phyloP scores from a whole-genome alignment of 1,139 yeast genomes.

The Scheffersomyces parashehatae region DNA sequence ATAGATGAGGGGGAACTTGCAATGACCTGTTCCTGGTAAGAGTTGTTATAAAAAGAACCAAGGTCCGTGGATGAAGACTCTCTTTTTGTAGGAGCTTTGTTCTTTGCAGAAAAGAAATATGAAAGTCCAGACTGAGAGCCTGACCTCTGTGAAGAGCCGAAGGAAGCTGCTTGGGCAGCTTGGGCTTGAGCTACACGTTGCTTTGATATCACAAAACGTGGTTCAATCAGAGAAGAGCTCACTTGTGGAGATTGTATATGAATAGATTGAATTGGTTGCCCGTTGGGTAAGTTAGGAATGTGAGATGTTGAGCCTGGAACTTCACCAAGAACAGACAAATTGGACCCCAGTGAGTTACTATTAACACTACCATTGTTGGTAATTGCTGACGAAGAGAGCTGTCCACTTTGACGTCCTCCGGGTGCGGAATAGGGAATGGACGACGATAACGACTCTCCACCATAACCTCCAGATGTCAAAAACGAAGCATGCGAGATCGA shows the following conservation, averaged over 20 bases:
- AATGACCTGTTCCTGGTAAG: conserved; percentile 35
- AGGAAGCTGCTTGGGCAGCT: conserved; percentile 36
- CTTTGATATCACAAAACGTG: conserved; percentile 71
- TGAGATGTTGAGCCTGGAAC: conserved; percentile 16
- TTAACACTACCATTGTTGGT: not conserved
- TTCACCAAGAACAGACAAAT: conserved; percentile 1
- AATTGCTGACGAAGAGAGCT: not conserved
- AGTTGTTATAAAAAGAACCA: conserved; percentile 47
- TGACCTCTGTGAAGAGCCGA: conserved; percentile 35
- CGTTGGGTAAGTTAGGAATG: conserved; percentile 51
- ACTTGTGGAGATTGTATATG: conserved; percentile 73
- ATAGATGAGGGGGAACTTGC: conserved; percentile 42
- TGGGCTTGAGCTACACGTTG: conserved; percentile 67
- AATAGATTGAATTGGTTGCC: conserved; percentile 58
- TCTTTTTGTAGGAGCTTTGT: conserved; percentile 24
- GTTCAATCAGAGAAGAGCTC: conserved; percentile 55
- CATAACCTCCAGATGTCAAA: conserved; percentile 32
- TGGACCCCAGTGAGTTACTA: not conserved
- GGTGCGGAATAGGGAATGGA: conserved; percentile 77
- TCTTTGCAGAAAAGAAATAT: conserved; percentile 39
- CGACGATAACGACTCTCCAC: conserved; percentile 54
- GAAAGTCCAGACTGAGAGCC: conserved; percentile 54
- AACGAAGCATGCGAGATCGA: conserved; percentile 47
- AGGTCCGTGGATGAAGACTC: conserved; percentile 41
- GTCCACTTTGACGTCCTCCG: conserved; percentile 41